A percentile compares a stretch with the other conserved stretches of the same genome.
Conservation (phyloP, 768 basidiomycete genomes). For the Mycena floridula region DNA sequence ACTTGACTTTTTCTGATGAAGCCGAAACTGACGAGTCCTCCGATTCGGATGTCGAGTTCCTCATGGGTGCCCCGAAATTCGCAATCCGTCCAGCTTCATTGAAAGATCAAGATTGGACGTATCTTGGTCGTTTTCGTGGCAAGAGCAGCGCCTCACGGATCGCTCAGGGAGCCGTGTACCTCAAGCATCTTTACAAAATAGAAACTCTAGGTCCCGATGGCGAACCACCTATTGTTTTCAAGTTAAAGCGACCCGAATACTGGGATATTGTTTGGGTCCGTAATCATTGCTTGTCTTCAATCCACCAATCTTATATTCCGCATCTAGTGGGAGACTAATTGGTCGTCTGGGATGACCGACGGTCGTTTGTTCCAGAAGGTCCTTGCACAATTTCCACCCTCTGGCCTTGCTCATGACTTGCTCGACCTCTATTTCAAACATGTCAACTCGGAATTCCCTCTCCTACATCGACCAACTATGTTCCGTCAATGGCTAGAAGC, state of each 20-base stretch:
- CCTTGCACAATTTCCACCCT: conserved; percentile 51
- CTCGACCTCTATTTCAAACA: conserved; percentile 65
- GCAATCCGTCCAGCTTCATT: too few species aligned
- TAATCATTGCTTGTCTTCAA: conserved; percentile 6
- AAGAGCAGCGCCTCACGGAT: too few species aligned
- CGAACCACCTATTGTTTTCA: too few species aligned
- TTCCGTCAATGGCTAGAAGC: conserved; percentile 49
- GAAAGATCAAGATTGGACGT: too few species aligned
- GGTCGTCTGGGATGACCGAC: conserved; percentile 37
- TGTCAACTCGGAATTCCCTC: conserved; percentile 52
- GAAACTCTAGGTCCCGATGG: conserved; percentile 4
- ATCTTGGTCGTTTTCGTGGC: too few species aligned
- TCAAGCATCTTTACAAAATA: conserved; percentile 9
- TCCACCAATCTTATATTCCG: conserved; percentile 1
- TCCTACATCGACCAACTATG: conserved; percentile 71
- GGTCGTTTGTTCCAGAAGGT: conserved; percentile 25
- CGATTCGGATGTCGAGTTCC: too few species aligned
- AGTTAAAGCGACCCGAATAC: conserved; percentile 37
- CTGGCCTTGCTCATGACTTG: conserved; percentile 50
- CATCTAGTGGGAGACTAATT: conserved; percentile 52
- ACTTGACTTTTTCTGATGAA: too few species aligned
- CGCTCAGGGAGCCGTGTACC: too few species aligned
- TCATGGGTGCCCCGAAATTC: too few species aligned
- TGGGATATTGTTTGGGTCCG: conserved; percentile 54
- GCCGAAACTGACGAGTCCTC: too few species aligned